phyloP scores from a whole-genome alignment of 495 filamentous ascomycete species.

The Neurospora tetraspora region DNA sequence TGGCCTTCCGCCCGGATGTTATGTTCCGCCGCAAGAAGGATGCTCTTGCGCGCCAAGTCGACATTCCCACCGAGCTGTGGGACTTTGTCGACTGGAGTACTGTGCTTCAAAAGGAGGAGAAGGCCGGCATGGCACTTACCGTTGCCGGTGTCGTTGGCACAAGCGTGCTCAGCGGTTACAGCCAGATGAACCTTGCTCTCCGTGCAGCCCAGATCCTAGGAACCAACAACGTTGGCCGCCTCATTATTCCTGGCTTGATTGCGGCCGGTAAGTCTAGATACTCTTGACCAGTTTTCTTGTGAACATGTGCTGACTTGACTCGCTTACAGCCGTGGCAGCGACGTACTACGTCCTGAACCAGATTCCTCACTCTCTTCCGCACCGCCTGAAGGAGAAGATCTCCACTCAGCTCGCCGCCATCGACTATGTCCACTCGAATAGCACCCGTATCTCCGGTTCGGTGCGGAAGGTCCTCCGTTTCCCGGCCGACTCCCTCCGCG shows the following conservation, averaged over 20 bases:
- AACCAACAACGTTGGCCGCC: constrained; percentile 66
- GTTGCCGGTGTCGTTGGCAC: constrained; percentile 78
- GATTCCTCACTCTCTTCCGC: constrained; percentile 80
- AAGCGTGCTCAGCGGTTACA: constrained; percentile 68
- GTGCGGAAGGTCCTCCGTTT: constrained; percentile 78
- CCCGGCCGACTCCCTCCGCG: constrained; percentile 72
- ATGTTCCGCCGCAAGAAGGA: constrained; percentile 86
- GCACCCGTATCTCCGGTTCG: constrained; percentile 67
- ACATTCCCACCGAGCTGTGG: constrained; percentile 76
- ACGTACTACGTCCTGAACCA: constrained; percentile 70
- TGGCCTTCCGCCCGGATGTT: constrained; percentile 76
- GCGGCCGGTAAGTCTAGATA: constrained; percentile 55
- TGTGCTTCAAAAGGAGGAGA: constrained; percentile 85
- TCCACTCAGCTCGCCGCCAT: constrained; percentile 62
- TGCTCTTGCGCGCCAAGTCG: constrained; percentile 68
- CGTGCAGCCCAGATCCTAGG: constrained; percentile 72
- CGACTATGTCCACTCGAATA: constrained; percentile 89
- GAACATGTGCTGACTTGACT: constrained; percentile 9
- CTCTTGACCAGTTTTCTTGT: background rate
- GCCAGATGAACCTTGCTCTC: constrained; percentile 81
- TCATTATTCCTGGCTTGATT: constrained; percentile 73
- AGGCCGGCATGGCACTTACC: constrained; percentile 87
- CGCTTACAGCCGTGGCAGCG: constrained; percentile 53
- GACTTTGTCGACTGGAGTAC: constrained; percentile 86
- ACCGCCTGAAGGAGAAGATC: constrained; percentile 78